A percentile compares a stretch with the other conserved stretches of the same genome.
Evolutionary conservation across 768 basidiomycete genomes (phyloP).

Genomic region (Podaxis carcinomalis): DNA sequence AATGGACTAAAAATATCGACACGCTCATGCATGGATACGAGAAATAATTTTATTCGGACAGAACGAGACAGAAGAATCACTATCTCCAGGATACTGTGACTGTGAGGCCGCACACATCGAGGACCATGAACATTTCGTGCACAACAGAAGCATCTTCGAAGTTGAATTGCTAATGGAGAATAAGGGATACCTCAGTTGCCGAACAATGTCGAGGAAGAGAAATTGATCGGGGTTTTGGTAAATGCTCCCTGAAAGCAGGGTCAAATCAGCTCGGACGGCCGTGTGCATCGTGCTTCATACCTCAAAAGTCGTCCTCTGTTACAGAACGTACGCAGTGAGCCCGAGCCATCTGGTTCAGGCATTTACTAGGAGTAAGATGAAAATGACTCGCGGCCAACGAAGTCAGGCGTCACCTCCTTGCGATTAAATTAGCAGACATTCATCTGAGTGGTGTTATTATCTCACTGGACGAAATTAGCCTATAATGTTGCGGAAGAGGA

Average conservation of each 20-base stretch:
- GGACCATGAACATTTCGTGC: not conserved
- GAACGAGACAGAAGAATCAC: not conserved
- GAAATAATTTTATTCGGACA: not conserved
- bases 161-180: not conserved
- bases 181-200: not conserved
- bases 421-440: not conserved
- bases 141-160: not conserved
- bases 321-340: not conserved
- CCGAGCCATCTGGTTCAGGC: not conserved
- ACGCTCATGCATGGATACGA: not conserved
- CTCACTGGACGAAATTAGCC: not conserved
- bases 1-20: not conserved
- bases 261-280: not conserved
- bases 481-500: constrained; percentile 2
- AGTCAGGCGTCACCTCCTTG: not conserved
- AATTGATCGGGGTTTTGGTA: constrained; percentile 8
- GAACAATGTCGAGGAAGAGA: not conserved
- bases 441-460: not conserved
- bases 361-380: not conserved
- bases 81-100: not conserved
- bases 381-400: not conserved
- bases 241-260: not conserved
- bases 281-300: not conserved
- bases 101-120: not conserved
- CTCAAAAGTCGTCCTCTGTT: not conserved